These are phyloP conservation scores for Dendrobium officinale DNA, from an alignment of 106 monocot species.

Conservation along the genomic window DNA sequence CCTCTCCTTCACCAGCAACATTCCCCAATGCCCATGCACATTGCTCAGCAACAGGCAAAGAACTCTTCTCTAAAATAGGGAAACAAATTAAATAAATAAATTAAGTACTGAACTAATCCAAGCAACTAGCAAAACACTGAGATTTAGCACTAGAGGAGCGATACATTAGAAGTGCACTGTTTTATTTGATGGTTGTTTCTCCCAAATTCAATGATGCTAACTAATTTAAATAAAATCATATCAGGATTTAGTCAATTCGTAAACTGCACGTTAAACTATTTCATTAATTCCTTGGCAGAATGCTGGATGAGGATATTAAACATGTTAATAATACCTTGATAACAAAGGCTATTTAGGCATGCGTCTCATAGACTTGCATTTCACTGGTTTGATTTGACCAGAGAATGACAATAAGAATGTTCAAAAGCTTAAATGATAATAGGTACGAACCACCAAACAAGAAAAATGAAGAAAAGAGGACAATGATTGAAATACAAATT, in stretches of 20 bases:
- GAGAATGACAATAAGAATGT: background rate
- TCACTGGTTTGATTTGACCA: background rate
- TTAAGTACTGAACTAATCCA: background rate
- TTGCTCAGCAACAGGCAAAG: constrained; percentile 80
- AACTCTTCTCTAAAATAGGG: constrained; percentile 73
- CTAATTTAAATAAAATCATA: background rate
- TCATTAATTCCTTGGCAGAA: background rate
- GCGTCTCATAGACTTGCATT: background rate
- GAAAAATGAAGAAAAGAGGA: background rate
- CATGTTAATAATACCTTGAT: background rate
- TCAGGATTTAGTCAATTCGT: background rate
- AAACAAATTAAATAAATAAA: constrained; percentile 8
- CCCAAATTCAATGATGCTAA: background rate
- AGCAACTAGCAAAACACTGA: background rate
- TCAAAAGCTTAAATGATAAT: background rate
- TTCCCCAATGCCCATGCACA: constrained; percentile 99
- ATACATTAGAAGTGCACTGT: background rate
- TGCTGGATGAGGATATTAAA: background rate
- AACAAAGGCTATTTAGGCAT: background rate
- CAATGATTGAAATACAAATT: background rate
- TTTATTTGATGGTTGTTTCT: background rate
- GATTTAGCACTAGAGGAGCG: background rate
- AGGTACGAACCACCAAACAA: background rate
- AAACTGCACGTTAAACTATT: background rate
- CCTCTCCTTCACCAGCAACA: constrained; percentile 90